Conservation (phyloP, 2,329 filamentous ascomycete genomes). For the Aureobasidium uvarum region DNA sequence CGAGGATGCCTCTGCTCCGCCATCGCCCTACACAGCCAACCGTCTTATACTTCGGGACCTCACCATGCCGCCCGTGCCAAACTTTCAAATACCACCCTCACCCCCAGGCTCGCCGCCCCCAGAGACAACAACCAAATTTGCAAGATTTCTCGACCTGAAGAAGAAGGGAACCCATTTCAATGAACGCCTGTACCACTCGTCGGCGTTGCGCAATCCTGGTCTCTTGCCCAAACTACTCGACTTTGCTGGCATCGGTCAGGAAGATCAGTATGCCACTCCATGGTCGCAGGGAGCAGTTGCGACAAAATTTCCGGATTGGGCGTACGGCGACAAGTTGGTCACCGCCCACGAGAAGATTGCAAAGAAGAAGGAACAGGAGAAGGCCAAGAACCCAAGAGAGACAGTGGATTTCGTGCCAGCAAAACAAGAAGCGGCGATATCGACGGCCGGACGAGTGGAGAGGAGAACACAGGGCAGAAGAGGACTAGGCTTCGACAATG, state of each 20-base stretch:
- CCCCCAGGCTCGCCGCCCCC: slow-evolving; percentile 57
- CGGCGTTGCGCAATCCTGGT: slow-evolving; percentile 68
- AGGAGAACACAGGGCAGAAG: slow-evolving; percentile 20
- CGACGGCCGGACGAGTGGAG: slow-evolving; percentile 19
- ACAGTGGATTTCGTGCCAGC: slow-evolving; percentile 23
- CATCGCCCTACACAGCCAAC: slow-evolving; percentile 67
- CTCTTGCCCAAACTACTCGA: slow-evolving; percentile 69
- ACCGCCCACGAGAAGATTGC: slow-evolving; percentile 25
- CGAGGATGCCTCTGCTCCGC: slow-evolving; percentile 14
- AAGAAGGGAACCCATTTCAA: slow-evolving; percentile 77
- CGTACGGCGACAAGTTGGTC: slow-evolving; percentile 26
- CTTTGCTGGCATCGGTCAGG: slow-evolving; percentile 60
- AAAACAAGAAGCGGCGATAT: not conserved
- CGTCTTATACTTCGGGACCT: slow-evolving; percentile 67
- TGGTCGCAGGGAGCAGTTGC: slow-evolving; percentile 38
- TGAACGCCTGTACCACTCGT: slow-evolving; percentile 64
- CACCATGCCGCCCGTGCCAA: slow-evolving; percentile 68
- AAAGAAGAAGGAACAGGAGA: slow-evolving; percentile 25
- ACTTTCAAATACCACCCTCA: slow-evolving; percentile 71
- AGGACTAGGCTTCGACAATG: slow-evolving; percentile 26
- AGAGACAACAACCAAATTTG: slow-evolving; percentile 57
- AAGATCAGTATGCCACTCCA: slow-evolving; percentile 66
- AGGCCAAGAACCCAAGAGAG: slow-evolving; percentile 11
- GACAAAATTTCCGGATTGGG: slow-evolving; percentile 26
- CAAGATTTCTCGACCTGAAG: slow-evolving; percentile 74